Evolutionary conservation across 805 yeast species (phyloP).

Genomic region (Barnettozyma siamensis): DNA sequence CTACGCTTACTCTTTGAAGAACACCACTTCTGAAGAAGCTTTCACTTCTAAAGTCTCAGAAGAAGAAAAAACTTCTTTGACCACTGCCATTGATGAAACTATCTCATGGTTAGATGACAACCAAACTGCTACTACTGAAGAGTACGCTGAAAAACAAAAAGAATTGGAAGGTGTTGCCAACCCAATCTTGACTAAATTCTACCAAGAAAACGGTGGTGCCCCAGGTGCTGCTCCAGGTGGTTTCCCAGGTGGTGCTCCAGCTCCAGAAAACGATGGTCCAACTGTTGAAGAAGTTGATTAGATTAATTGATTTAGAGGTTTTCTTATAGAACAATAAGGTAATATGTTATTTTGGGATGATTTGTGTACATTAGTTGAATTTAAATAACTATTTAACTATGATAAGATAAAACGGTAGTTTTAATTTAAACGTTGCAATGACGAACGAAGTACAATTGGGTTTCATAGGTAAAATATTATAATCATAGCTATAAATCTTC

Average conservation of each 20-base stretch:
- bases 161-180: conserved; percentile 92
- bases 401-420: too few species aligned
- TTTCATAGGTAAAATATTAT: not conserved
- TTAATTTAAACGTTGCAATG: too few species aligned
- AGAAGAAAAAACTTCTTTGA: conserved; percentile 60
- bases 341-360: not conserved
- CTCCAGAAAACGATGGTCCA: conserved; percentile 48
- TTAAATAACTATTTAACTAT: not conserved
- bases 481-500: conserved; percentile 10
- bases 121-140: conserved; percentile 90
- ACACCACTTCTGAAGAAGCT: conserved; percentile 65
- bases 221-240: conserved; percentile 53
- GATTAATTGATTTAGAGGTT: conserved; percentile 13
- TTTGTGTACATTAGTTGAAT: not conserved
- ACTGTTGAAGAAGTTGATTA: conserved; percentile 80
- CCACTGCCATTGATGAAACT: conserved; percentile 79
- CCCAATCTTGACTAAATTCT: conserved; percentile 96
- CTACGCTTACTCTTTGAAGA: conserved; percentile 89
- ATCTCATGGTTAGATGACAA: conserved; percentile 89
- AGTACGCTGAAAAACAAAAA: conserved; percentile 88
- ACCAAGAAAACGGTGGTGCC: conserved; percentile 90
- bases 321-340: conserved; percentile 1
- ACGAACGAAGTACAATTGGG: too few species aligned
- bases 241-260: conserved; percentile 49
- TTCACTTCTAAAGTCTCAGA: conserved; percentile 77